Evolutionary conservation across 2,329 filamentous ascomycete species (phyloP).

Genomic region (Botryosphaeria dothidea): DNA sequence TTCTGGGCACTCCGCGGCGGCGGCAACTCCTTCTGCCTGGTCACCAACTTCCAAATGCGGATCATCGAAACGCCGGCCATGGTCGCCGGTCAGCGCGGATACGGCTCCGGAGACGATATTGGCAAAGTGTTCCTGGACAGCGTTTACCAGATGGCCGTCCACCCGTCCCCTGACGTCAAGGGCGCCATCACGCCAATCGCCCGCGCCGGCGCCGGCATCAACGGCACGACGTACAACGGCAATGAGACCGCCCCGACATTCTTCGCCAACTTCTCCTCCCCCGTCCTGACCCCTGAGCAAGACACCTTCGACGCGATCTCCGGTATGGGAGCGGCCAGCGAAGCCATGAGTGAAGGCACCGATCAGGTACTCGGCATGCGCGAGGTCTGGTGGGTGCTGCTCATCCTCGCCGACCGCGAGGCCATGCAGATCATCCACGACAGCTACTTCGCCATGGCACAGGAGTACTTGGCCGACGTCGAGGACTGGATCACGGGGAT

Average conservation of each 20-base stretch:
- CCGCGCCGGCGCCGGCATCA: slow-evolving; percentile 23
- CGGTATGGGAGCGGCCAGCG: neutral
- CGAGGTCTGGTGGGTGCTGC: slow-evolving; percentile 2
- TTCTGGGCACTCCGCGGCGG: slow-evolving; percentile 42
- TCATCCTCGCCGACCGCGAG: neutral
- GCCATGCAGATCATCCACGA: slow-evolving; percentile 7
- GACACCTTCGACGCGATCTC: neutral
- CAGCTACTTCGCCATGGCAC: slow-evolving; percentile 7
- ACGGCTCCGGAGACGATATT: slow-evolving; percentile 11
- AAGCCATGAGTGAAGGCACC: neutral
- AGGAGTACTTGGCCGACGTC: neutral
- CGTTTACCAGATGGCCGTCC: slow-evolving; percentile 21
- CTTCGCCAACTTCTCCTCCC: slow-evolving; percentile 3
- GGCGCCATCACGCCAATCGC: slow-evolving; percentile 24
- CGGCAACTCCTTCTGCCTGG: slow-evolving; percentile 34
- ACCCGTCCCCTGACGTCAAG: slow-evolving; percentile 19
- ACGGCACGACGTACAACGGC: slow-evolving; percentile 24
- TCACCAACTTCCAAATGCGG: slow-evolving; percentile 29
- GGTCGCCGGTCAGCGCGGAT: slow-evolving; percentile 24
- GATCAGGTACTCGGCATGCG: neutral
- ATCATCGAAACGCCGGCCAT: slow-evolving; percentile 15
- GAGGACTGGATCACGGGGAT: neutral
- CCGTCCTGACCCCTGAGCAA: neutral
- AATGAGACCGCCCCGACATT: neutral
- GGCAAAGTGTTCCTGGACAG: slow-evolving; percentile 20